A percentile compares a stretch with the other conserved stretches of the same genome.
phyloP scores from a whole-genome alignment of 1,139 yeast genomes.

The Debaryomyces subglobosus region DNA sequence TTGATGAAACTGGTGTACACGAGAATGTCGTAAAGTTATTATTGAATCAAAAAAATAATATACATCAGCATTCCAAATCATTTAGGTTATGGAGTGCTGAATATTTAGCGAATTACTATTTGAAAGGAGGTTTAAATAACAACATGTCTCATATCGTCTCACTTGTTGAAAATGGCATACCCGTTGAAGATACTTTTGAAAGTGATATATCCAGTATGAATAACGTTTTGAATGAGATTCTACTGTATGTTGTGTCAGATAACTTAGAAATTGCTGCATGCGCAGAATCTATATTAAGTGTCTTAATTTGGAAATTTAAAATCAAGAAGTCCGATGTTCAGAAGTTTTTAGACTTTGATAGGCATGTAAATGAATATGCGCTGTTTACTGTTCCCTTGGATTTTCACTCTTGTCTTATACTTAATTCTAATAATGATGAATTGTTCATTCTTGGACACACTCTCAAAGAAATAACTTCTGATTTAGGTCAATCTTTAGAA shows the following conservation, averaged over 20 bases:
- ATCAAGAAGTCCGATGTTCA: conserved; percentile 17
- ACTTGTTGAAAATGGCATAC: conserved; percentile 15
- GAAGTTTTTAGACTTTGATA: conserved; percentile 22
- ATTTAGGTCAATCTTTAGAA: conserved; percentile 12
- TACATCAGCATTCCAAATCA: conserved; percentile 13
- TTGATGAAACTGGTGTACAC: conserved; percentile 13
- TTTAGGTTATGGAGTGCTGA: conserved; percentile 46
- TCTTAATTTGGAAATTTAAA: conserved; percentile 28
- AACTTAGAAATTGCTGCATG: conserved; percentile 25
- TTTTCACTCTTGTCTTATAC: conserved; percentile 34
- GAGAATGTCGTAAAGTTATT: conserved; percentile 25
- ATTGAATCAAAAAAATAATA: conserved; percentile 13
- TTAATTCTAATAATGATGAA: conserved; percentile 27
- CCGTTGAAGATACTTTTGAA: conserved; percentile 12
- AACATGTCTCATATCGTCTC: conserved; percentile 14
- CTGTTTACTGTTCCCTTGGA: conserved; percentile 34
- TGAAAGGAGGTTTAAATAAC: conserved; percentile 17
- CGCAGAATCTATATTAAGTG: conserved; percentile 44
- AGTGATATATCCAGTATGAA: conserved; percentile 18
- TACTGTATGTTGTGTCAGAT: conserved; percentile 11
- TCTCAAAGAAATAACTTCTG: conserved; percentile 16
- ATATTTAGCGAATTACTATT: conserved; percentile 45
- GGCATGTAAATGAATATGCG: conserved; percentile 15
- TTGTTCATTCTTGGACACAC: conserved; percentile 18
- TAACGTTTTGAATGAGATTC: conserved; percentile 16